Evolutionary conservation across 2,329 filamentous ascomycete genomes (phyloP), one percentile per base, ranked within the genome.

Genomic region (Passalora sequoiae): DNA sequence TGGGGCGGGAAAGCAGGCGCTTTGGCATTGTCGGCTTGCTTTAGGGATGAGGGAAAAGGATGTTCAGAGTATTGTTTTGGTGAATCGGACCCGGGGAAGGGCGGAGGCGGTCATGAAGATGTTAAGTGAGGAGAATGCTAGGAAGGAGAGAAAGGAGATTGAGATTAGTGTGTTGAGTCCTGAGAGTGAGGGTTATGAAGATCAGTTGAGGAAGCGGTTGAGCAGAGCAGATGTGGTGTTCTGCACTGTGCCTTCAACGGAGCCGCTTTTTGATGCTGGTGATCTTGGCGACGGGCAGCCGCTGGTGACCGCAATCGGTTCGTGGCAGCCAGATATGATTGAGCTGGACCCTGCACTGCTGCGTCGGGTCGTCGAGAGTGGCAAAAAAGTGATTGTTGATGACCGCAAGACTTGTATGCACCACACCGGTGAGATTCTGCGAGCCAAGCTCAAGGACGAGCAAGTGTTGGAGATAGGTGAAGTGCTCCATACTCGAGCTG

Each of bases 21-120:
- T 71, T 43, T 75, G 72, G 72, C 72, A 75, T 52, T 61, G 70
- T 3, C 63, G 71, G 12, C 58, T 75, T 3, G 69, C 68, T 1
- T 47, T 75, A 3, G 55, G 71, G 0, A 53, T 65, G 5, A 59
- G 56, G 7, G 56, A 51, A 49, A 49, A 57, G 0, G 62, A 67
- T 7, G 62, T 74, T 16, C 24, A 28, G 28, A 49, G 40, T 2
- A 49, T 64, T 6, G 56, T 56, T 0, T 30, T 61, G 6, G 52
- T 62, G 0, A 62, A 62, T 31, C 58, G 60, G 4, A 53, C 48
- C 1, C 22, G 12, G 5, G 30, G 28, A 13, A 30, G 58, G 25
- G 38, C 30, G 7, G 16, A 43, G 13, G 32, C 27, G 16, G 10
- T 55, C 1, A 44, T 49, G 16, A 10, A 47, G 16, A 16, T 30